Conservation (phyloP, 805 yeast species). For the Candida peoriensis region DNA sequence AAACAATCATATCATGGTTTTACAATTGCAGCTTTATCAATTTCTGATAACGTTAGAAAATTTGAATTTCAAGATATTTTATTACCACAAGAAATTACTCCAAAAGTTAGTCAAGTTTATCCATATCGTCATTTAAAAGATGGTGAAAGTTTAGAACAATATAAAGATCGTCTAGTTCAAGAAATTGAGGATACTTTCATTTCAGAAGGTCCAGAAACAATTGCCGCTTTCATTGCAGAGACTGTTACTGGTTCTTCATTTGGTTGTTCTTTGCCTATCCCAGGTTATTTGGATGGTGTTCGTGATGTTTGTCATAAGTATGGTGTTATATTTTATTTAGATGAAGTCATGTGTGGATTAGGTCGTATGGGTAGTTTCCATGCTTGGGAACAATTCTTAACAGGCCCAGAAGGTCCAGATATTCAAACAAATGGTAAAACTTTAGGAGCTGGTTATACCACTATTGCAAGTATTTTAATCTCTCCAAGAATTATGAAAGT, state of each 20-base stretch:
- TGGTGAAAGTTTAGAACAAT: constrained; percentile 35
- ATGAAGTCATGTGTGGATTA: constrained; percentile 53
- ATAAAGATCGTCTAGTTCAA: constrained; percentile 32
- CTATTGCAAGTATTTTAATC: constrained; percentile 40
- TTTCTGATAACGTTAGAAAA: constrained; percentile 36
- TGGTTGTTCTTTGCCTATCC: constrained; percentile 37
- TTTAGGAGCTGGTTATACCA: constrained; percentile 42
- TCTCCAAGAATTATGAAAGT: constrained; percentile 32
- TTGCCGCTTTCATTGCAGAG: constrained; percentile 40
- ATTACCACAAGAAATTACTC: constrained; percentile 20
- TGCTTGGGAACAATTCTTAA: constrained; percentile 39
- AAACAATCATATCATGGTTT: constrained; percentile 45
- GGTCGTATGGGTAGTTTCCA: constrained; percentile 46
- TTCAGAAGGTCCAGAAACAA: constrained; percentile 37
- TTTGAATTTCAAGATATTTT: constrained; percentile 27
- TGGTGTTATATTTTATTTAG: constrained; percentile 44
- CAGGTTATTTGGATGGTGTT: constrained; percentile 42
- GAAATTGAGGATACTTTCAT: constrained; percentile 39
- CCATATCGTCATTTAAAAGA: constrained; percentile 25
- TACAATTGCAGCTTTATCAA: constrained; percentile 40
- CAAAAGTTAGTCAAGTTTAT: constrained; percentile 24
- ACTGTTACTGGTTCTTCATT: constrained; percentile 44
- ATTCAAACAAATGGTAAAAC: constrained; percentile 44
- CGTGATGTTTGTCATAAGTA: constrained; percentile 44
- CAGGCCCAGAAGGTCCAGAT: constrained; percentile 41